These are phyloP conservation scores for Arthrobotrys conoides DNA, from an alignment of 2,329 filamentous ascomycete genomes.

Conservation along the genomic window DNA sequence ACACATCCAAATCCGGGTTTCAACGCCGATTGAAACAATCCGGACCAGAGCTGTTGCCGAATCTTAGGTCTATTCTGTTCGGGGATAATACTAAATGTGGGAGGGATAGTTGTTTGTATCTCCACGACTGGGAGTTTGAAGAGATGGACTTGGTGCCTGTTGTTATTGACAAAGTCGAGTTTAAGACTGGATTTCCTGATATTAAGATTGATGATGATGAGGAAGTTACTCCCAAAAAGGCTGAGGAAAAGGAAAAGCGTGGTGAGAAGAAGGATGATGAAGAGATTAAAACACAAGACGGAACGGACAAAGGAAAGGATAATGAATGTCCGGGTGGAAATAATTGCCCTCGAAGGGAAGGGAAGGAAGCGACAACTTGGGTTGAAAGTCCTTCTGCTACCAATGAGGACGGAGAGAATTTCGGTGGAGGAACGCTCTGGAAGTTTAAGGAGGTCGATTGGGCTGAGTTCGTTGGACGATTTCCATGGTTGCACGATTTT, in stretches of 20 bases:
- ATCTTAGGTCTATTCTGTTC: constrained; percentile 37
- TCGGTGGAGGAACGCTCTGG: constrained; percentile 28
- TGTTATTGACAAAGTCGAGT: constrained; percentile 43
- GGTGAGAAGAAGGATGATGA: background rate
- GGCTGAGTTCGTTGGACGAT: constrained; percentile 52
- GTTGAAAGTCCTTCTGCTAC: background rate
- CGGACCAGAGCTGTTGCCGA: constrained; percentile 31
- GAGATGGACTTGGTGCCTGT: constrained; percentile 55
- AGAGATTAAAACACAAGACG: background rate
- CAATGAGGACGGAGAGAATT: background rate
- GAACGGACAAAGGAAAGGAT: constrained; percentile 9
- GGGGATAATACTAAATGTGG: constrained; percentile 58
- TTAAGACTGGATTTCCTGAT: background rate
- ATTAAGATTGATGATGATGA: background rate
- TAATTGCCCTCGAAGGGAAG: background rate
- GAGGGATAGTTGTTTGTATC: constrained; percentile 51
- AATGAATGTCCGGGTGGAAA: background rate
- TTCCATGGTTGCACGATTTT: constrained; percentile 57
- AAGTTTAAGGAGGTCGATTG: constrained; percentile 52
- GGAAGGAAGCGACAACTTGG: background rate
- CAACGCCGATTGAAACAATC: background rate
- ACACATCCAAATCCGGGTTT: background rate
- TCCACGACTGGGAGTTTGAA: constrained; percentile 58
- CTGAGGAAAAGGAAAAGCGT: background rate
- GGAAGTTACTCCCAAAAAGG: background rate